These are phyloP conservation scores for Ascochyta koolunga DNA, from an alignment of 2,329 filamentous ascomycete species.

Conservation along the genomic window DNA sequence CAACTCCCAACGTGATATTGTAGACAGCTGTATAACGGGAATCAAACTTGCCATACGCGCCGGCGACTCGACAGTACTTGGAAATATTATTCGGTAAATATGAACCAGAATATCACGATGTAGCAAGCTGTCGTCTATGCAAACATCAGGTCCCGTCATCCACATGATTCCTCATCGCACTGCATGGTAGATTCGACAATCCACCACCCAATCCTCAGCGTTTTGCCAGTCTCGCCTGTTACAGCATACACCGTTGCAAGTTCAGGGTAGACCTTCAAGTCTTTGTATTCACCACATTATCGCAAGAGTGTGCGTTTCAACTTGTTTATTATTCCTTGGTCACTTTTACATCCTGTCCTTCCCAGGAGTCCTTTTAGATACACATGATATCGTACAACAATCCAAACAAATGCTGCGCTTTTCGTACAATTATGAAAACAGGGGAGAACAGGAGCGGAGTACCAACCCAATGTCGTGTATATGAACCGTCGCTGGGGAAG, in stretches of 20 bases:
- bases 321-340: slow-evolving; percentile 37
- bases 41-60: no score
- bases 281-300: neutral
- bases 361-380: slow-evolving; percentile 38
- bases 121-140: neutral
- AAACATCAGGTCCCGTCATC: no score
- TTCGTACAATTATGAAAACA: slow-evolving; percentile 38
- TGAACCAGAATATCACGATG: neutral
- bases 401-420: slow-evolving; percentile 43
- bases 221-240: neutral
- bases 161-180: no score
- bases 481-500: slow-evolving; percentile 41
- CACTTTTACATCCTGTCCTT: slow-evolving; percentile 41
- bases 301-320: slow-evolving; percentile 8
- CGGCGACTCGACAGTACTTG: no score
- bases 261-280: no score
- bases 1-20: no score
- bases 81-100: no score
- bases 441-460: slow-evolving; percentile 46
- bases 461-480: slow-evolving; percentile 44
- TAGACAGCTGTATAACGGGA: no score
- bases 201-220: neutral
- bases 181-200: no score
- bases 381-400: slow-evolving; percentile 47
- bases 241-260: neutral